phyloP scores from a whole-genome alignment of 441 rosid genomes.

The Populus hybrid region DNA sequence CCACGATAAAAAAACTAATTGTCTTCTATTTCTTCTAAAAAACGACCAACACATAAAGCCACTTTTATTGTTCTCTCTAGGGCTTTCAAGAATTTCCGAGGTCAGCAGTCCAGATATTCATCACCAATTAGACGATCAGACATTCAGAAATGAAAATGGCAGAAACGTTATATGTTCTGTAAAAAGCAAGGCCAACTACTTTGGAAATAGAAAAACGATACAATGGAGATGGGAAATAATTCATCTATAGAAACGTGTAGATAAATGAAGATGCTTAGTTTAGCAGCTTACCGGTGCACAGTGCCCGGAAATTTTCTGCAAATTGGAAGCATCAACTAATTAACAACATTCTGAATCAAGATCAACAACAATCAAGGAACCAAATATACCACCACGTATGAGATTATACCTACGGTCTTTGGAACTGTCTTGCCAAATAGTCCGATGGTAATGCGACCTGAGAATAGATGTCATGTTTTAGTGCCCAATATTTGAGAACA shows the following conservation, averaged over 20 bases:
- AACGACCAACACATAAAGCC: background rate
- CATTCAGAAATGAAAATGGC: background rate
- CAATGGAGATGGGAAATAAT: background rate
- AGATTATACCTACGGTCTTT: slow-evolving; percentile 35
- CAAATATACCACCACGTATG: slow-evolving; percentile 33
- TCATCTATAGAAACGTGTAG: background rate
- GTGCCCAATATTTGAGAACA: background rate
- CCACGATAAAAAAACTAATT: background rate
- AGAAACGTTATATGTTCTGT: background rate
- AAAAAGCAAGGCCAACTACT: background rate
- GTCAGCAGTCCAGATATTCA: background rate
- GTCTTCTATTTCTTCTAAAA: background rate
- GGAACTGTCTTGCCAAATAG: slow-evolving; percentile 69
- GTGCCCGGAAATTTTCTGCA: slow-evolving; percentile 92
- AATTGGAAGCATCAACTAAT: slow-evolving; percentile 7
- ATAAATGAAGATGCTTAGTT: background rate
- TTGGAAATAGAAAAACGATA: background rate
- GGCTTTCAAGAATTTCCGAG: background rate
- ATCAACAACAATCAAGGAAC: background rate
- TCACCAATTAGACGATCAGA: background rate
- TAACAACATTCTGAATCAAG: slow-evolving; percentile 4
- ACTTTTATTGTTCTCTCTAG: background rate
- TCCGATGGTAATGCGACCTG: slow-evolving; percentile 79
- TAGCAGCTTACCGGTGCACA: slow-evolving; percentile 72
- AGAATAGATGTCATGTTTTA: slow-evolving; percentile 10